These are phyloP conservation scores for Mycena kentingensis DNA, from an alignment of 768 basidiomycete genomes.

Conservation along the genomic window DNA sequence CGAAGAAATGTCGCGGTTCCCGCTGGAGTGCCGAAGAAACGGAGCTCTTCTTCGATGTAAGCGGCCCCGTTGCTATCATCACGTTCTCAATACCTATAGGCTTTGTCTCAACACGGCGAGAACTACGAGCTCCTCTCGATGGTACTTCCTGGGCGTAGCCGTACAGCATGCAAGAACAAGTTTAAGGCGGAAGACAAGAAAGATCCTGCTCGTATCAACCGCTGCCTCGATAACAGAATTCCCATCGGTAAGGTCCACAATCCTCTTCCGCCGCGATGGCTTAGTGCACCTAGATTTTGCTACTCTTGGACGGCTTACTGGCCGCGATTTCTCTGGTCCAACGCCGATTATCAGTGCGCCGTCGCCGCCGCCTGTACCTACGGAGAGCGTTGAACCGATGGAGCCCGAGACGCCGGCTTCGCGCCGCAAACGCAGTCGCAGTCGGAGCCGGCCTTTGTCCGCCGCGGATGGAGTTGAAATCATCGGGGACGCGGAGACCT, in stretches of 20 bases:
- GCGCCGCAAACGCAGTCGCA: conserved; percentile 28
- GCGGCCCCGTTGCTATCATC: conserved; percentile 23
- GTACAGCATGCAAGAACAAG: conserved; percentile 90
- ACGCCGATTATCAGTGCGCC: conserved; percentile 63
- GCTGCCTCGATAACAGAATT: conserved; percentile 70
- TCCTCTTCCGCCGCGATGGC: neutral
- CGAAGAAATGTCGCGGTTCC: conserved; percentile 76
- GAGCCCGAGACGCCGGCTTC: conserved; percentile 8
- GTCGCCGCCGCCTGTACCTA: conserved; percentile 33
- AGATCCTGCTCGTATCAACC: conserved; percentile 73
- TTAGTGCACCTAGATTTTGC: conserved; percentile 57
- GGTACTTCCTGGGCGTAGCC: conserved; percentile 79
- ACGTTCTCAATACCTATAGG: conserved; percentile 48
- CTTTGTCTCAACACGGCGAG: conserved; percentile 86
- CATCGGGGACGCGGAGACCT: conserved; percentile 25
- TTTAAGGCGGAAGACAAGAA: conserved; percentile 89
- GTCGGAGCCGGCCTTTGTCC: conserved; percentile 24
- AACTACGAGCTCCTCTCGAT: conserved; percentile 92
- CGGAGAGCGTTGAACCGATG: conserved; percentile 12
- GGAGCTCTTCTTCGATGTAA: conserved; percentile 81
- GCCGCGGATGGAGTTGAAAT: conserved; percentile 27
- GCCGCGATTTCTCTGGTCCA: conserved; percentile 83
- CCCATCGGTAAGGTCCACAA: conserved; percentile 65
- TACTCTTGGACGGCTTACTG: conserved; percentile 76
- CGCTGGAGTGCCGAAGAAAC: conserved; percentile 93